These are phyloP conservation scores for Flaveria ramosissima DNA, from an alignment of 129 eudicot genomes.

Conservation along the genomic window DNA sequence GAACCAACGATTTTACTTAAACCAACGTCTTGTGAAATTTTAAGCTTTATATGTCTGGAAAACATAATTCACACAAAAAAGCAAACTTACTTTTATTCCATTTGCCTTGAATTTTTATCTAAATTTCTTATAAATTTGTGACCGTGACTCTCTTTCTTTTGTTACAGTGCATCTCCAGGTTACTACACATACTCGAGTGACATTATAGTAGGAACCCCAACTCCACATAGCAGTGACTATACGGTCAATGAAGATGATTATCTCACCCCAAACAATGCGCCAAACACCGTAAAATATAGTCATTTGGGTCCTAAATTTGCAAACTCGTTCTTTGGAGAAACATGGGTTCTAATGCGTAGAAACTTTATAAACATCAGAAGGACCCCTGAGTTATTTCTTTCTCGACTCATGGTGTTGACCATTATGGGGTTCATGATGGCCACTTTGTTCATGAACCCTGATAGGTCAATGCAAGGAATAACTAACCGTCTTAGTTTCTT, in stretches of 20 bases:
- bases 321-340: slow-evolving; percentile 63
- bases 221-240: slow-evolving; percentile 80
- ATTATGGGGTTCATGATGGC: slow-evolving; percentile 89
- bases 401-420: slow-evolving; percentile 67
- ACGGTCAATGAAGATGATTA: slow-evolving; percentile 77
- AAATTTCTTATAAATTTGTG: not conserved
- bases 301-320: slow-evolving; percentile 60
- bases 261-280: slow-evolving; percentile 55
- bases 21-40: too few species aligned
- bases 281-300: slow-evolving; percentile 30
- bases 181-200: slow-evolving; percentile 68
- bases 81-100: too few species aligned
- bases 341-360: slow-evolving; percentile 70
- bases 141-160: not conserved
- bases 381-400: slow-evolving; percentile 77
- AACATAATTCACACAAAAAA: too few species aligned
- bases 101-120: not conserved
- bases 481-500: slow-evolving; percentile 79
- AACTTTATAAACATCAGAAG: slow-evolving; percentile 71
- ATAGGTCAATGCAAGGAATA: slow-evolving; percentile 50
- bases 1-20: too few species aligned
- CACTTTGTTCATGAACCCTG: slow-evolving; percentile 66
- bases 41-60: too few species aligned
- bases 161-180: slow-evolving; percentile 54
- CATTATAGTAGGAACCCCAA: slow-evolving; percentile 62